Base-by-base conservation (phyloP, 2,329 filamentous ascomycete species). In the Thielaviopsis ethacetica region DNA sequence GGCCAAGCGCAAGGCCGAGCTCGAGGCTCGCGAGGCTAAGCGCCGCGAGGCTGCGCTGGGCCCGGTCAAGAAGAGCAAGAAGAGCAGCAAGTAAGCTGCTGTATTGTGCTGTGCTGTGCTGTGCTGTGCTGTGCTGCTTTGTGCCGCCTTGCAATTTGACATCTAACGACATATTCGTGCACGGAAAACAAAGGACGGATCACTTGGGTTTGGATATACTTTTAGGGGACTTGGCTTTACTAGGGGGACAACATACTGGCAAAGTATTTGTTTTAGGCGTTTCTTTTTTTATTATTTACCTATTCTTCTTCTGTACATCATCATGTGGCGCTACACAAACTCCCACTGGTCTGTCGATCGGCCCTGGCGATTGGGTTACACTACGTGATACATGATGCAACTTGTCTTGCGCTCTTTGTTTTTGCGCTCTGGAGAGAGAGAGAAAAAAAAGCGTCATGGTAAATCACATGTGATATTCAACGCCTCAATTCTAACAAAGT, bases 11-110 rank as follows among this genome's bases (percentile, higher is more conserved):
- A 73, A 68, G 65, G 68, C 71, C 2, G 77, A 82, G 67, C 72
- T 80, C 38, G 77, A 81, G 49, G 76, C 74, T 1, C 76, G 69
- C 65, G 78, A 82, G 67, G 76, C 78, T 52, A 80, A 79, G 73
- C 73, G 73, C 68, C 75, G 79, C 27, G 76, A 76, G 67, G 74
- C 74, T 7, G 78, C 77, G 7, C 67, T 77, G 52, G 76, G 74
- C 15, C 72, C 68, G 52, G 76, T 76, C 69, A 79, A 78, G 66
- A 66, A 66, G 12, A 71, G 68, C 63, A 78, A 78, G 70, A 62
- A 62, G 54, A 53, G 51, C 22, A 27, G 44, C n/a, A 53, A 27
- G 5, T 27, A 53, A 17, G 24, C 50, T 27, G 12, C 26, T 13
- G 10, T 26, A n/a, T n/a, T n/a, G n/a, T 19, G 51, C 41, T 55